Evolutionary conservation across 1,139 yeast genomes (phyloP), one percentile per base, ranked within the genome.

Genomic region (Saccharomycopsis hybrid): DNA sequence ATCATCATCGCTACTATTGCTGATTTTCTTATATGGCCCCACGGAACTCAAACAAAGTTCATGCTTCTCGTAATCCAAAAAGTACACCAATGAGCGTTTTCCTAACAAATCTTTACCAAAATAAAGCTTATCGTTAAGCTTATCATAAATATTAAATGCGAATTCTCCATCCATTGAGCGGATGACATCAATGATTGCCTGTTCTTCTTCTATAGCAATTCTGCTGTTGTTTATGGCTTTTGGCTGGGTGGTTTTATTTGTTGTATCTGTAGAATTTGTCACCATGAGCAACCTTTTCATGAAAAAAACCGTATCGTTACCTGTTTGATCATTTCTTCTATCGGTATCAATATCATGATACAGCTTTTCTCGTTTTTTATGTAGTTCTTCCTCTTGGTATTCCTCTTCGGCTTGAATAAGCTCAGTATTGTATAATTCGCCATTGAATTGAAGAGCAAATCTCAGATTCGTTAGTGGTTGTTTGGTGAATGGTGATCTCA

Each of bases 81-180:
- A 58, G 55, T 71, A 85, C 28, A 84, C 68, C 41, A 92, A 68
- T 25, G 96, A 84, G 53, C 96, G 72, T 59, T 85, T 81, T 0
- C 98, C 99, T 27, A 88, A 68, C 1, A 72, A 62, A 62, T 92
- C 99, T 58, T 96, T 76, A 0, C 95, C 97, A 67, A 88, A 94
- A 68, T 79, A 85, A 0, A 86, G 59, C 36, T 56, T 60, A 0
- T 67, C 58, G 1, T 64, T 58, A 1, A 55, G 24, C 11, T 58
- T 55, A 55, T 80, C 85, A 38, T 74, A 61, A 5, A 47, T 13
- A 54, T 77, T 68, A 42, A 69, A 78, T 0, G 98, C 94, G 71
- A 82, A 92, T 62, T 92, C 98, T 1, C 99, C 99, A 33, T 75
- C 70, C 31, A 87, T 57, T 1, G 49, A 51, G n/a, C 67, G 62